Evolutionary conservation across 257 asterid genomes (phyloP).

Genomic region (Gentiana macrophylla): DNA sequence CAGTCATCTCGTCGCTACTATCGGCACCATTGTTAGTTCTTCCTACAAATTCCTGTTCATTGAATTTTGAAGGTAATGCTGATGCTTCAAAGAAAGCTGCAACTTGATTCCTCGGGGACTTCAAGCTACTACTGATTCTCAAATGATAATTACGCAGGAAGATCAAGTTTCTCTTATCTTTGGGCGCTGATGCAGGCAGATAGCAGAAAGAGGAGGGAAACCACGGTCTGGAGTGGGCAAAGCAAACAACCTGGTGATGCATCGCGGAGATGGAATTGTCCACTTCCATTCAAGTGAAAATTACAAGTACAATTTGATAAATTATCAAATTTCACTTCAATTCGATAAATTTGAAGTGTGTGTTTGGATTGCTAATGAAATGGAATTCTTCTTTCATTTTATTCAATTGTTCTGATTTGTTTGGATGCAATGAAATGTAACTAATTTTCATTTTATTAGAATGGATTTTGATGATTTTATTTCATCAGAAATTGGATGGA

Average conservation of each 20-base stretch:
- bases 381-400: too few species aligned
- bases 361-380: too few species aligned
- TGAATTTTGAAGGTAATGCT: slow-evolving; percentile 19
- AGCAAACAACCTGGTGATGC: neutral
- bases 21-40: slow-evolving; percentile 4
- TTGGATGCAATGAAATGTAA: too few species aligned
- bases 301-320: too few species aligned
- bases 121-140: slow-evolving; percentile 5
- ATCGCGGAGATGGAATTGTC: neutral
- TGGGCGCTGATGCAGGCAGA: slow-evolving; percentile 20
- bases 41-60: slow-evolving; percentile 14
- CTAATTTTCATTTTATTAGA: too few species aligned
- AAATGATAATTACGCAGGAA: slow-evolving; percentile 1
- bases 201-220: slow-evolving; percentile 15
- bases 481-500: too few species aligned
- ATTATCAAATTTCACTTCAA: too few species aligned
- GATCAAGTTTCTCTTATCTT: slow-evolving; percentile 9
- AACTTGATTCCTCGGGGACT: slow-evolving; percentile 12
- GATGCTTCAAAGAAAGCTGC: slow-evolving; percentile 9
- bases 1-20: slow-evolving; percentile 18
- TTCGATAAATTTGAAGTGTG: too few species aligned
- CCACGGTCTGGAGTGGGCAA: neutral
- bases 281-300: neutral
- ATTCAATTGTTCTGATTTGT: too few species aligned
- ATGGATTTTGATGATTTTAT: too few species aligned